Base-by-base conservation (phyloP, 2,329 filamentous ascomycete species). In the Parascedosporium putredinis region DNA sequence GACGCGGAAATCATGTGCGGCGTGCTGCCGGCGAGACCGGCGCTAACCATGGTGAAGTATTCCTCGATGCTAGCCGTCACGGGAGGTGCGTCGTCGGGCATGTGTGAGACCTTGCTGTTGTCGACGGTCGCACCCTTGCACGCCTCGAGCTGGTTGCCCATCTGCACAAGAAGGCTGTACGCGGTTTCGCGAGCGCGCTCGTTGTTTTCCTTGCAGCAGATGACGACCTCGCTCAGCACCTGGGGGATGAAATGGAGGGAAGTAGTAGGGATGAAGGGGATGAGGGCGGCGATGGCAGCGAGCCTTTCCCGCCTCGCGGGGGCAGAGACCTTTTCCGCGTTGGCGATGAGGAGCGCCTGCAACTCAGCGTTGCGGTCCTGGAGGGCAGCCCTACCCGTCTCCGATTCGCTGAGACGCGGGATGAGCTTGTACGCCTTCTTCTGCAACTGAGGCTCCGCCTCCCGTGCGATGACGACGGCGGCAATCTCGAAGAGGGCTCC, bases 351-450 rank as follows among this genome's bases (percentile, higher is more conserved):
- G 45, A 98, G 73, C n/a, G 78, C 67, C 66, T 96, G 91, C 18
- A 98, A 72, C 60, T 96, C 89, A 1, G 67, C 66, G 56, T 80
- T 88, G 49, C 90, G 81, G 60, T 90, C 83, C 54, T 76, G 67
- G 2, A 98, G 75, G 3, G 91, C 90, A n/a, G 73, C 68, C 56
- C 78, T 80, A 43, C 93, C 93, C 45, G 76, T 78, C 29, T 86
- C 79, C 1, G 90, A 95, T 55, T 87, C 84, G 2, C 87, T 84
- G 36, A 98, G 78, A 50, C 93, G 84, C 3, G 93, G 91, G 47
- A 98, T 94, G 47, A 98, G 78, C 72, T 97, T 97, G 73, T 98
- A 98, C 0, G 93, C 91, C 69, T 98, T 98, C 79, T 98, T 98
- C 66, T 97, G 91, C 31, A 98, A 72, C 64, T 97, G 91, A 8